A percentile compares a stretch with the other conserved stretches of the same genome.
These are phyloP conservation scores for Tranzscheliella williamsii DNA, from an alignment of 1,284 basidiomycete genomes.

Conservation along the genomic window DNA sequence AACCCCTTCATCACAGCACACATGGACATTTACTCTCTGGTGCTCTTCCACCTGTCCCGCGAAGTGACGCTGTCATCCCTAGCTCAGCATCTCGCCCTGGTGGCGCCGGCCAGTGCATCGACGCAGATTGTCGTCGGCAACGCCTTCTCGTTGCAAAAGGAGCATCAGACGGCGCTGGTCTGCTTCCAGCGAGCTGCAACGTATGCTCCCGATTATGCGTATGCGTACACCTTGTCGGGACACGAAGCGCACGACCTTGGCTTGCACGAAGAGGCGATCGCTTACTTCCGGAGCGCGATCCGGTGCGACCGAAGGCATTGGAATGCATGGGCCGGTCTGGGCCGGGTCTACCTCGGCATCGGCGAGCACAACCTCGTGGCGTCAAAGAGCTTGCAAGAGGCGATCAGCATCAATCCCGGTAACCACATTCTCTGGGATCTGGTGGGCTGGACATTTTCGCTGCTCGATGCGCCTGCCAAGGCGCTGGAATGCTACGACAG, in stretches of 20 bases:
- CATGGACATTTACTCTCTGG: conserved; percentile 58
- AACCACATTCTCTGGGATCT: conserved; percentile 56
- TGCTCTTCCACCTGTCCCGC: conserved; percentile 59
- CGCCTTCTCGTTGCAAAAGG: conserved; percentile 54
- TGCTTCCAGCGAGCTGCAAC: conserved; percentile 54
- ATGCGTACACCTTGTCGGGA: conserved; percentile 58
- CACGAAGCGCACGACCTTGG: conserved; percentile 57
- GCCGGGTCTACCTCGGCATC: conserved; percentile 44
- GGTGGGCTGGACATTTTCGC: conserved; percentile 45
- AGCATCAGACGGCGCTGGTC: conserved; percentile 52
- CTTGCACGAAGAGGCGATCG: conserved; percentile 45
- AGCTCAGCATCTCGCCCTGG: conserved; percentile 45
- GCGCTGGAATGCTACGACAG: conserved; percentile 31
- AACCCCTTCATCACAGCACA: conserved; percentile 42
- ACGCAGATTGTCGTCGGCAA: conserved; percentile 57
- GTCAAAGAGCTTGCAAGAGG: conserved; percentile 44
- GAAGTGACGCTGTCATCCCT: conserved; percentile 54
- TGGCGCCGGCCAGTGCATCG: conserved; percentile 39
- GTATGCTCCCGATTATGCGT: conserved; percentile 52
- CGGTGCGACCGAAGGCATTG: conserved; percentile 54
- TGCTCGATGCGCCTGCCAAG: conserved; percentile 15
- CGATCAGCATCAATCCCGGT: conserved; percentile 42
- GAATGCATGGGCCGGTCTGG: conserved; percentile 58
- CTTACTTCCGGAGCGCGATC: conserved; percentile 53
- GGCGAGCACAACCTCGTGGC: conserved; percentile 46